Evolutionary conservation across 768 basidiomycete species (phyloP).

Genomic region (Cystoderma amianthinum): DNA sequence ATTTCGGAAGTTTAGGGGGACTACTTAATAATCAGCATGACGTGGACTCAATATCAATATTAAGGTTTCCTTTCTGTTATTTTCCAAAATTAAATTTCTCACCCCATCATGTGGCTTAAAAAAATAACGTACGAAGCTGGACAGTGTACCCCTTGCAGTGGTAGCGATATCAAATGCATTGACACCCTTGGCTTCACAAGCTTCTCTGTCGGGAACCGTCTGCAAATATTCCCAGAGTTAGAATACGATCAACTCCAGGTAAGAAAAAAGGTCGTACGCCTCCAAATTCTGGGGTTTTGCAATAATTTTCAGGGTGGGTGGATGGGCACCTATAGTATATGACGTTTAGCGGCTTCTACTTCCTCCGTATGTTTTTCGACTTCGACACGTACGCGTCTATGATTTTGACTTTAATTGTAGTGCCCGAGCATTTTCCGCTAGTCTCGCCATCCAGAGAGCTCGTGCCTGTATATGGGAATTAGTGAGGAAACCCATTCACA

Average conservation of each 20-base stretch:
- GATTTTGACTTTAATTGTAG: constrained; percentile 24
- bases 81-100: not conserved
- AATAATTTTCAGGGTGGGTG: constrained; percentile 26
- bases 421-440: constrained; percentile 16
- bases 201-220: constrained; percentile 18
- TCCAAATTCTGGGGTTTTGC: constrained; percentile 19
- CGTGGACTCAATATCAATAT: constrained; percentile 17
- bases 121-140: constrained; percentile 18
- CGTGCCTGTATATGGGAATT: not conserved
- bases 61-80: constrained; percentile 16
- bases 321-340: constrained; percentile 19
- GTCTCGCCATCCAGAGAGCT: constrained; percentile 19
- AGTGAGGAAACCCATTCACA: too few species aligned
- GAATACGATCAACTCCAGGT: not conserved
- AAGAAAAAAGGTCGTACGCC: constrained; percentile 8
- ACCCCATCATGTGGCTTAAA: not conserved
- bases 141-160: constrained; percentile 20
- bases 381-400: constrained; percentile 16
- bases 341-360: not conserved
- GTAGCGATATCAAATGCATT: constrained; percentile 25
- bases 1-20: not conserved
- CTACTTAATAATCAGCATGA: constrained; percentile 8
- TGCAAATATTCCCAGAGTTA: constrained; percentile 1
- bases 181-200: constrained; percentile 20
- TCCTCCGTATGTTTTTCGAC: not conserved